Conservation (phyloP, 805 yeast species). For the Dipodascopsis tothii region DNA sequence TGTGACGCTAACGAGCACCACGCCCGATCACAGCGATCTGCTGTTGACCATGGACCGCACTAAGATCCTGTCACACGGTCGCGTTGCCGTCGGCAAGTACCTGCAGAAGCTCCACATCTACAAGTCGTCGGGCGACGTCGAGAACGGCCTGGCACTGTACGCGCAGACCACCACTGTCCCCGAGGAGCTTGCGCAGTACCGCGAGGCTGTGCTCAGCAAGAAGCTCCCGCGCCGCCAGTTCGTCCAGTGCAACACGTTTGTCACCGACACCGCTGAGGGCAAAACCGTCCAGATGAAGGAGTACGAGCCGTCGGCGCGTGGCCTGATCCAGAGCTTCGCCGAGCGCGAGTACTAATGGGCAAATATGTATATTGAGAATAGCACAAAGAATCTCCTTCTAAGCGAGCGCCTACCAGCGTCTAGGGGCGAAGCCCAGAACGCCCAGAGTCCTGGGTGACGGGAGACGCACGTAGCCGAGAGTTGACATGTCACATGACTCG, state of each 20-base stretch:
- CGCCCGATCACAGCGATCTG: conserved; percentile 48
- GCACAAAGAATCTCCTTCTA: too few species aligned
- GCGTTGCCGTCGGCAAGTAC: conserved; percentile 63
- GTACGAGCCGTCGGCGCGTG: conserved; percentile 64
- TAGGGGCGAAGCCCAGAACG: too few species aligned
- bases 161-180: conserved; percentile 54
- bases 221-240: conserved; percentile 79
- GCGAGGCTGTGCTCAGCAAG: conserved; percentile 61
- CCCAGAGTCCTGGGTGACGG: too few species aligned
- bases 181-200: conserved; percentile 52
- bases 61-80: conserved; percentile 63
- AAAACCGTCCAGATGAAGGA: conserved; percentile 50
- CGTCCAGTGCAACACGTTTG: conserved; percentile 69
- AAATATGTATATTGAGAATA: too few species aligned
- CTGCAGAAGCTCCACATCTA: conserved; percentile 65
- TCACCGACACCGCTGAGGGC: conserved; percentile 32
- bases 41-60: conserved; percentile 50
- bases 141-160: conserved; percentile 56
- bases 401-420: too few species aligned
- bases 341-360: conserved; percentile 49
- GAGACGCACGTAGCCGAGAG: too few species aligned
- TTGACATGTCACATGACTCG: too few species aligned
- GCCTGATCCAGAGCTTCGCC: conserved; percentile 70
- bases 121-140: conserved; percentile 70
- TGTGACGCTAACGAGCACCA: conserved; percentile 44